Base-by-base conservation (phyloP, 345 rosid genomes). In the Salix koriyanagi region DNA sequence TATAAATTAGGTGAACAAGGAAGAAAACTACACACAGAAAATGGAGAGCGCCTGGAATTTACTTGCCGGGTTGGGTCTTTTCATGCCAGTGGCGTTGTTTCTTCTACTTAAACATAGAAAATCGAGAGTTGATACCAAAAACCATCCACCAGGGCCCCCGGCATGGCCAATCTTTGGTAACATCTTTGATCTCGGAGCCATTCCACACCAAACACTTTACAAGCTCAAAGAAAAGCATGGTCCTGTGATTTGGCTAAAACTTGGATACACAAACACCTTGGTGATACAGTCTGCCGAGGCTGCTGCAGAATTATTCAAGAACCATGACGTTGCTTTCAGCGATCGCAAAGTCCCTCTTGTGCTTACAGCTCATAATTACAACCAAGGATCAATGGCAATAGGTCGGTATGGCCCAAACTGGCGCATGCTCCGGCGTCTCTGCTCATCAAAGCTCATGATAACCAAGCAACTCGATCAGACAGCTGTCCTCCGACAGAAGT, bases 151-250 rank as follows among this genome's bases (percentile, higher is more conserved):
- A 4, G 84, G 81, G 5, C 84, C 84, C 1, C 76, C 69, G 0
- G 79, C 65, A 3, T 76, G 69, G 74, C 83, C 77, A 3, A 14
- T 81, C 65, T 25, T 81, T 30, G 84, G 84, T 36, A 81, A 77
- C 72, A 44, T 81, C 2, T 34, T 81, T 8, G 75, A 81, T 64
- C 80, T 76, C 13, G 83, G 83, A 14, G n/a, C 73, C 37, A 25
- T 61, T 34, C 83, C 83, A 26, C 80, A 81, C 48, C 80, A 46
- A 4, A 68, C 69, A 13, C 8, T 81, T 13, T 54, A 73, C 71
- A 34, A 67, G 14, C 73, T 72, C 69, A 21, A 58, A 23, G 21
- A 8, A 7, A 72, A 71, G 32, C 68, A 81, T 39, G 83, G 83
- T 0, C 77, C 82, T 46, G 41, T 79, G 0, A 37, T 79, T 34